Evolutionary conservation across 2,329 filamentous ascomycete genomes (phyloP).

Genomic region (Fusarium veterinarium): DNA sequence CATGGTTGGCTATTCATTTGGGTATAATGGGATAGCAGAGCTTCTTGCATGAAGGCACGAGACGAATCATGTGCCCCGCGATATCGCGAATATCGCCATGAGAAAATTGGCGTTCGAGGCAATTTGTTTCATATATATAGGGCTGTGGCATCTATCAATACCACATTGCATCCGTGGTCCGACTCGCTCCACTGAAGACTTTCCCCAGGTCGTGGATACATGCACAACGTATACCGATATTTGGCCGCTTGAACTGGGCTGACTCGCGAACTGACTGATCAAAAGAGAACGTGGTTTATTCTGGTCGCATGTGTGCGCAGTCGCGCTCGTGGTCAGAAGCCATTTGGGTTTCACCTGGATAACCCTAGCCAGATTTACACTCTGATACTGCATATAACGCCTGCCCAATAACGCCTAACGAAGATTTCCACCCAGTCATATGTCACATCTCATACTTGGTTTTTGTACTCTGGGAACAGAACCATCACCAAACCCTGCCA

Average conservation of each 20-base stretch:
- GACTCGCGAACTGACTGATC: neutral
- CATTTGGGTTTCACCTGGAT: neutral
- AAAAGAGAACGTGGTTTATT: constrained; percentile 14
- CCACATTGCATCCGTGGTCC: neutral
- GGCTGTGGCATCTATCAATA: constrained; percentile 17
- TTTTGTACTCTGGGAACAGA: neutral
- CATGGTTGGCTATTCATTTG: constrained; percentile 20
- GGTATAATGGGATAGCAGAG: constrained; percentile 15
- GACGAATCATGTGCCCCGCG: constrained; percentile 24
- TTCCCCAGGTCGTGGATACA: neutral
- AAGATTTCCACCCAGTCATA: neutral
- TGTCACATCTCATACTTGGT: neutral
- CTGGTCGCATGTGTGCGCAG: neutral
- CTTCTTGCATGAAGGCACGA: constrained; percentile 31
- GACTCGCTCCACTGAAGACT: neutral
- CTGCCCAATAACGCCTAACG: neutral
- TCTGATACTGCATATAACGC: constrained; percentile 16
- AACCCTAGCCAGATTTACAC: constrained; percentile 1
- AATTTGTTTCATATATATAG: constrained; percentile 16
- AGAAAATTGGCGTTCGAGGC: constrained; percentile 29
- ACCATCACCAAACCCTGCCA: constrained; percentile 18
- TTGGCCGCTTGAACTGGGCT: neutral
- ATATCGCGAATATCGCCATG: constrained; percentile 12
- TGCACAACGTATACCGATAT: neutral
- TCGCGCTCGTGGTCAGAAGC: neutral